Evolutionary conservation across 495 filamentous ascomycete species (phyloP), one percentile per base, ranked within the genome.

Genomic region (Penicillium cinerascens): DNA sequence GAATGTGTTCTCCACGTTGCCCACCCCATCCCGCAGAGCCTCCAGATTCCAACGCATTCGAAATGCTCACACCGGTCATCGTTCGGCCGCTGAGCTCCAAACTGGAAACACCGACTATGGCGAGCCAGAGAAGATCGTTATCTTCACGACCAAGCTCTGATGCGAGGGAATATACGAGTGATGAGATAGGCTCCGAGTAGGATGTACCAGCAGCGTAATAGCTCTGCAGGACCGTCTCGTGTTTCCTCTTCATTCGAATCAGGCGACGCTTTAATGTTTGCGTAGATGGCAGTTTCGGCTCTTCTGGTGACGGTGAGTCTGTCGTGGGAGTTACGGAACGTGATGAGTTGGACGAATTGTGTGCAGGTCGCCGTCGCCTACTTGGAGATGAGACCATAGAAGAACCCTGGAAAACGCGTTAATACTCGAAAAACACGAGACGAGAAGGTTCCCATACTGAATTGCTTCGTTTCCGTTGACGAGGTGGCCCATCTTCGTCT

Each of bases 91-190:
- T 96, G 0, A 97, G 82, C 64, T 96, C 92, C 66, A 93, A 83
- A 29, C 91, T 93, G 20, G 87, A 88, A 35, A 95, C 88, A 10
- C 93, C 93, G 20, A 97, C 87, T 56, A 97, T 96, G 9, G 91
- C 81, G 42, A 95, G 78, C 93, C 93, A 98, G 25, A 98, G 82
- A 25, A 97, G 74, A 59, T 98, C 91, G 60, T 97, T 97, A 62
- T 97, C 92, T 75, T 98, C 93, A 37, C 91, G 86, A 51, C 92
- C 95, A 10, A 97, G 82, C 58, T 97, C 93, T 2, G 91, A 96
- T 16, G 92, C 93, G 5, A 98, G 78, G 2, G 90, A 95, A 70
- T 97, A 98, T 52, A 98, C 74, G 62, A 98, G 82, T 1, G 89
- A 91, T 0, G 91, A 95, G 51, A 97, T 89, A 22, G 93, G 93